Percentiles rank a stretch among this genome's conserved stretches.
Evolutionary conservation across 768 basidiomycete genomes (phyloP).

Genomic region (Lyophyllum semitale): DNA sequence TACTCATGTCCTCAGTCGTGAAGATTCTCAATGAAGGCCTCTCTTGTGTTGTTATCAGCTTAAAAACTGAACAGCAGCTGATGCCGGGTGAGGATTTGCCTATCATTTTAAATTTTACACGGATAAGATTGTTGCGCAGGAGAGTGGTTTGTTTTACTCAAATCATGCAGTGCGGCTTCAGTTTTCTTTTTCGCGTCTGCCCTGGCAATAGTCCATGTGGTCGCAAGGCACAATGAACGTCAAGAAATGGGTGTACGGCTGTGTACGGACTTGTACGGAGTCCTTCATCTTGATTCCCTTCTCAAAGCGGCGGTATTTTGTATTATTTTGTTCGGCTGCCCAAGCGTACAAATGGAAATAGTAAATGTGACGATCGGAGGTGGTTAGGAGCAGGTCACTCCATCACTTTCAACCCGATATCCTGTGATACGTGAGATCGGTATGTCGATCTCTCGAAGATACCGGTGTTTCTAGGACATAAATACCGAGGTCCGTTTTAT

Average conservation of each 20-base stretch:
- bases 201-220: neutral
- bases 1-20: too few species aligned
- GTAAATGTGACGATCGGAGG: slow-evolving; percentile 6
- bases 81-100: neutral
- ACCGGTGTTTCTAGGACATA: slow-evolving; percentile 12
- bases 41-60: too few species aligned
- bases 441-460: slow-evolving; percentile 3
- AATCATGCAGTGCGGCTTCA: too few species aligned
- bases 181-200: neutral
- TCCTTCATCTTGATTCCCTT: neutral
- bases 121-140: neutral
- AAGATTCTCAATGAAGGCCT: too few species aligned
- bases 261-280: too few species aligned
- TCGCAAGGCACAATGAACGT: neutral
- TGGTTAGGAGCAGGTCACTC: neutral
- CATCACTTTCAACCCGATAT: slow-evolving; percentile 9
- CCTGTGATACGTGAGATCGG: slow-evolving; percentile 2
- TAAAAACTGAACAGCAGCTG: too few species aligned
- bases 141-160: neutral
- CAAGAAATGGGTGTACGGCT: too few species aligned
- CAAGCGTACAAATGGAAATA: neutral
- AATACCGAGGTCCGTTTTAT: slow-evolving; percentile 1
- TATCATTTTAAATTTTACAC: neutral
- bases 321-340: too few species aligned
- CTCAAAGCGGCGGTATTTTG: neutral